Evolutionary conservation across 768 basidiomycete species (phyloP).

Genomic region (Amanita pallidorosea): DNA sequence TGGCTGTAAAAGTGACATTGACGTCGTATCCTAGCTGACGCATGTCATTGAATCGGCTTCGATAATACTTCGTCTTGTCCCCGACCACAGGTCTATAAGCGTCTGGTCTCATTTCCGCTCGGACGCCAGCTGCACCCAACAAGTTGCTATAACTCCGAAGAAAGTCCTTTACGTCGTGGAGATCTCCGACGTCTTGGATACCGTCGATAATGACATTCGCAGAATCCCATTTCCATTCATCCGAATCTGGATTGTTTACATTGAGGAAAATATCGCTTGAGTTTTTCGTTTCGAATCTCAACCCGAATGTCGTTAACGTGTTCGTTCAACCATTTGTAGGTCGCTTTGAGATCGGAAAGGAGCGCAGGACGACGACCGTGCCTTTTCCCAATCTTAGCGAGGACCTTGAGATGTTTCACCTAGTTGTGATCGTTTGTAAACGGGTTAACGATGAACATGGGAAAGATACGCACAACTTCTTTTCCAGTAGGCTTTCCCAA

Average conservation of each 20-base stretch:
- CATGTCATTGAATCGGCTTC: constrained; percentile 22
- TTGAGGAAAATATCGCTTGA: constrained; percentile 35
- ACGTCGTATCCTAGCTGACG: constrained; percentile 20
- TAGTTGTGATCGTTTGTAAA: constrained; percentile 9
- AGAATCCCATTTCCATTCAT: constrained; percentile 28
- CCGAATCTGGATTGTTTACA: constrained; percentile 24
- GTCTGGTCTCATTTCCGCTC: constrained; percentile 10
- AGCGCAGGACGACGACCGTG: constrained; percentile 17
- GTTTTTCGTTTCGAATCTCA: constrained; percentile 11
- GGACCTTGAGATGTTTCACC: constrained; percentile 29
- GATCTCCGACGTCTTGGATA: constrained; percentile 17
- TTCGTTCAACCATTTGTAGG: constrained; percentile 32
- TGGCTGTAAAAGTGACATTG: constrained; percentile 24
- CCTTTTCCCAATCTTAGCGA: constrained; percentile 19
- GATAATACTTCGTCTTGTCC: constrained; percentile 11
- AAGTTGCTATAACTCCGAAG: constrained; percentile 21
- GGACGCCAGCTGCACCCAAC: constrained; percentile 23
- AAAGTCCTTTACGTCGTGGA: constrained; percentile 22
- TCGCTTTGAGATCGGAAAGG: constrained; percentile 26
- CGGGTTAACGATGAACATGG: background rate
- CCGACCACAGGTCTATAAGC: constrained; percentile 7
- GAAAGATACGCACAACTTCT: constrained; percentile 30
- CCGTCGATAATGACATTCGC: constrained; percentile 29
- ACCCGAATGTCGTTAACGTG: constrained; percentile 12
- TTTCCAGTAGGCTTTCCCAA: constrained; percentile 27